Base-by-base conservation (phyloP, 2,329 filamentous ascomycete genomes). In the Blastomyces emzantsi region DNA sequence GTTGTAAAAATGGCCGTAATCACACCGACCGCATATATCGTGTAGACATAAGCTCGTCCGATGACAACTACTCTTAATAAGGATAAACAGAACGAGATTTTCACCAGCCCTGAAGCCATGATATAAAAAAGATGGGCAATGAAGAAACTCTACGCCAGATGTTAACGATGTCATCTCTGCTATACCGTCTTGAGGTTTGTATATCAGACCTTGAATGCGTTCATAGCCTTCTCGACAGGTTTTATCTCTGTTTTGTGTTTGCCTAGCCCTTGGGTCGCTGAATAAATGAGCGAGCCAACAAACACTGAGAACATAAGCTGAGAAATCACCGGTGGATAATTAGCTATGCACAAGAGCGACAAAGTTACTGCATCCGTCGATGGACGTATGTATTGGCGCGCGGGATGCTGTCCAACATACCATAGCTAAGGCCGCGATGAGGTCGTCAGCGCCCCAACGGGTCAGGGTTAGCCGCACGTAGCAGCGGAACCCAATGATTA, bases 381-480 rank as follows among this genome's bases (percentile, higher is more conserved):
- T n/a, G 19, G 45, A 11, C 19, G 19, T n/a, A 47, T 13, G 45
- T 52, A 52, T 52, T 22, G 1, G 22, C 25, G 28, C 13, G 1
- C 13, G 13, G 47, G 54, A 30, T 28, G 33, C n/a, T 22, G 7
- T 25, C 39, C 30, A 57, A 57, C 55, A 41, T 57, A 57, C 55
- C 55, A 57, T 41, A n/a, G 55, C 15, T 13, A 57, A 8, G 33
- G 25, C 39, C 55, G 11, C 33, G 55, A 41, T 25, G 33, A 41
- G 19, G 22, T 57, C 55, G 22, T 57, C 33, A 41, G 39, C 6
- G 13, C 33, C 55, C 33, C 33, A 57, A 22, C 33, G 33, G 19
- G 33, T 57, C 55, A 57, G 4, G 55, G 55, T 57, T 5, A 57
- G 55, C n/a, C 55, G 55, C 55, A 57, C 55, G 5, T 41, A 57